phyloP scores from a whole-genome alignment of 306 rosid species.

The Luffa acutangula region DNA sequence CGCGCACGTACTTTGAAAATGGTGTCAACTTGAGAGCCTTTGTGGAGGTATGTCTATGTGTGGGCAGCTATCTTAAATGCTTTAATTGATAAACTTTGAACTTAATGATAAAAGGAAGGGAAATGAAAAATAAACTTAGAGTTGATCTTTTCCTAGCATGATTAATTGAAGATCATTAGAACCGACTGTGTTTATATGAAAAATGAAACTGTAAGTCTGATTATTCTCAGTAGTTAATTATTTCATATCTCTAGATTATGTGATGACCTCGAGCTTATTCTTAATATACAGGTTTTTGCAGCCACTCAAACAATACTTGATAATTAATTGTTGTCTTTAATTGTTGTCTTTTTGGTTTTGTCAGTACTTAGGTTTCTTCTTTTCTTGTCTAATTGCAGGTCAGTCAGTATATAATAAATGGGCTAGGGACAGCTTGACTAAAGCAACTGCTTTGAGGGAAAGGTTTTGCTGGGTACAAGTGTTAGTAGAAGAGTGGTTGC shows the following conservation, averaged over 20 bases:
- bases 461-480: conserved; percentile 60
- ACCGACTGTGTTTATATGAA: background rate
- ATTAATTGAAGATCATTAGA: background rate
- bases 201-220: background rate
- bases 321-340: conserved; percentile 12
- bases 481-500: conserved; percentile 91
- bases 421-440: conserved; percentile 88
- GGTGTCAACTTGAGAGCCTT: conserved; percentile 42
- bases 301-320: conserved; percentile 64
- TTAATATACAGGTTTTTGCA: conserved; percentile 25
- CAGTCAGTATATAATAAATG: conserved; percentile 84
- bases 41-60: conserved; percentile 31
- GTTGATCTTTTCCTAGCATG: background rate
- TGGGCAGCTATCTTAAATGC: background rate
- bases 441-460: conserved; percentile 92
- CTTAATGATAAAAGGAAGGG: background rate
- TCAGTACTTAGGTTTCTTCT: background rate
- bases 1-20: conserved; percentile 38
- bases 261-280: background rate
- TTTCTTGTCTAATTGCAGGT: conserved; percentile 30
- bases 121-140: background rate
- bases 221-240: background rate
- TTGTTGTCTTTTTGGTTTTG: background rate
- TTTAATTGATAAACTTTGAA: background rate
- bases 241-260: background rate